A percentile compares a stretch with the other conserved stretches of the same genome.
Evolutionary conservation across 768 basidiomycete species (phyloP).

Genomic region (Naematelia aurantialba): DNA sequence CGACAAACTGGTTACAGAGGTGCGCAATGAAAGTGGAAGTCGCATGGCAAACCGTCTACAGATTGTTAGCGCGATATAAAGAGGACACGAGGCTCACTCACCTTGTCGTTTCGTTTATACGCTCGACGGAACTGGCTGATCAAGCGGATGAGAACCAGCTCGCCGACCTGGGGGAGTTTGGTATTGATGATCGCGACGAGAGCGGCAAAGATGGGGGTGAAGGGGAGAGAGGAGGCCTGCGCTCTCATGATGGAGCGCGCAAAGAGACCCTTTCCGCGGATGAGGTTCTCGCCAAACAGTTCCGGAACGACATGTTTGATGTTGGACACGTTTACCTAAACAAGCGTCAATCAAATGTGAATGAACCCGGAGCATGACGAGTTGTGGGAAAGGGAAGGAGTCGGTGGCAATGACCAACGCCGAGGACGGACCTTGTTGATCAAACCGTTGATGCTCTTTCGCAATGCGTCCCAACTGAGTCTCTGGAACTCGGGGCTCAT

Average conservation of each 20-base stretch:
- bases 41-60: conserved; percentile 84
- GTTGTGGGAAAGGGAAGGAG: background rate
- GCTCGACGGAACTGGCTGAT: conserved; percentile 92
- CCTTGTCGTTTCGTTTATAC: conserved; percentile 97
- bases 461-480: conserved; percentile 92
- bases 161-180: conserved; percentile 93
- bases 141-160: conserved; percentile 78
- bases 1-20: conserved; percentile 87
- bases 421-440: conserved; percentile 70
- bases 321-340: conserved; percentile 78
- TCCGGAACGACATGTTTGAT: conserved; percentile 92
- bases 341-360: too few relatives aligned
- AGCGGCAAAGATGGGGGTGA: conserved; percentile 93
- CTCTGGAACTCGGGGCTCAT: conserved; percentile 84
- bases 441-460: conserved; percentile 97
- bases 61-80: background rate
- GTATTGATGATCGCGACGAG: conserved; percentile 93
- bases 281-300: conserved; percentile 86
- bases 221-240: conserved; percentile 92
- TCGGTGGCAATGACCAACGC: conserved; percentile 4
- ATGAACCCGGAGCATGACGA: background rate
- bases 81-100: conserved; percentile 49
- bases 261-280: conserved; percentile 88
- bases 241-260: conserved; percentile 96
- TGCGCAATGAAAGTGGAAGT: conserved; percentile 86